Evolutionary conservation across 129 eudicot species (phyloP), one percentile per base, ranked within the genome.

Genomic region (Mikania micrantha): DNA sequence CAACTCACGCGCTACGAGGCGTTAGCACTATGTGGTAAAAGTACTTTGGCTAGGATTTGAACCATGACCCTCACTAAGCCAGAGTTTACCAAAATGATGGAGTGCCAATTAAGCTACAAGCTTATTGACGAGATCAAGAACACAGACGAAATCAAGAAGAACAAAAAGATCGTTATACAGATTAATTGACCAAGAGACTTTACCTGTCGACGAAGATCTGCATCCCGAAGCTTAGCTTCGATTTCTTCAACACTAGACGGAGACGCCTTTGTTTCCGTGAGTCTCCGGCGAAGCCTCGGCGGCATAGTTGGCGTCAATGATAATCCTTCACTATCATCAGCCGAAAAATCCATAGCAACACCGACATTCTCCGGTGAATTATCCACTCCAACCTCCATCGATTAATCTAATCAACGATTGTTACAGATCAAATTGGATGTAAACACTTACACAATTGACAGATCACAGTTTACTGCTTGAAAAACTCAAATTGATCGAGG

Each of bases 141-240:
- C 5, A 16, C n/a, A 39, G 45, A 39, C 13, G 45, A 12, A 39
- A 39, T 9, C 45, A 39, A 39, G 45, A 39, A 11, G 45, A 47
- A 20, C 15, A 49, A 4, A 52, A 24, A n/a, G 32, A 9, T 25
- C 16, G 32, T 28, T 28, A 28, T 4, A 28, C 32, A 28, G 32
- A 28, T 4, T 2, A 66, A 28, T 22, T 17, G 24, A 22, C 42
- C 0, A 38, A 7, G 2, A 39, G 44, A 10, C 42, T 5, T 10
- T 17, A 93, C 99, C 99, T 89, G 99, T 36, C 99, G 83, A 38
- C 96, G 95, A 75, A 86, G 88, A 79, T 89, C 85, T 42, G 99
- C 99, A 58, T 83, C 78, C 1, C 84, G 85, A 70, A 93, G 95
- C 71, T 86, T 93, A 17, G 95, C 82, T 58, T 89, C 88, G 32